These are phyloP conservation scores for Tetrahymena elliotti DNA, from an alignment of 73 alveolate genomes.

Conservation along the genomic window DNA sequence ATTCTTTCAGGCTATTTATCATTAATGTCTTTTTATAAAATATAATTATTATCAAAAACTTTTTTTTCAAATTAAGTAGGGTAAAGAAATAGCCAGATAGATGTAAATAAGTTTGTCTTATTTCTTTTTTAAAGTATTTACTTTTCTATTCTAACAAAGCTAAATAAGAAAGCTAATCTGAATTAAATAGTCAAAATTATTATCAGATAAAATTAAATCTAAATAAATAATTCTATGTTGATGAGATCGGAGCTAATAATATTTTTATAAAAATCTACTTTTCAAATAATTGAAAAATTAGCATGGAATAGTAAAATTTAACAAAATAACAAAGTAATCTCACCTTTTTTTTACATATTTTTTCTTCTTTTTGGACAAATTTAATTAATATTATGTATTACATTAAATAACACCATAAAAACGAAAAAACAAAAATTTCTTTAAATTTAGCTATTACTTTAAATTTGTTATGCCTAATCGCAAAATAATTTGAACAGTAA, in stretches of 20 bases:
- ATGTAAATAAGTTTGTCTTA: background rate
- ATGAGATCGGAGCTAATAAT: too few species aligned
- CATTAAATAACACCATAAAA: too few species aligned
- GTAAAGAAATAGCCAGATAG: background rate
- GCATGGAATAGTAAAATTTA: too few species aligned
- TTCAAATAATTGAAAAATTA: too few species aligned
- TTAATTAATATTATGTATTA: too few species aligned
- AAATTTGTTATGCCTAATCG: background rate
- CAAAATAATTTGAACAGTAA: background rate
- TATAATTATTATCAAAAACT: background rate
- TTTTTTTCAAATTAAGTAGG: background rate
- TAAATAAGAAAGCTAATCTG: background rate
- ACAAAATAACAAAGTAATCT: too few species aligned
- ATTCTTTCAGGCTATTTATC: background rate
- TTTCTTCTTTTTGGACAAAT: too few species aligned
- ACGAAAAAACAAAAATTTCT: too few species aligned
- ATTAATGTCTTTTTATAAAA: background rate
- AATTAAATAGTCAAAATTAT: background rate
- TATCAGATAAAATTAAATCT: background rate
- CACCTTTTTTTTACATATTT: too few species aligned
- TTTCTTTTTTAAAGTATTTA: too few species aligned
- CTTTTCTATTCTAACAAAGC: background rate
- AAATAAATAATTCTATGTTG: too few species aligned
- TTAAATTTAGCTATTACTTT: background rate
- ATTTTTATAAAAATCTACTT: too few species aligned